A percentile compares a stretch with the other conserved stretches of the same genome.
phyloP scores from a whole-genome alignment of 371 early-diverging fungal genomes.

The Vairimorpha necatrix region DNA sequence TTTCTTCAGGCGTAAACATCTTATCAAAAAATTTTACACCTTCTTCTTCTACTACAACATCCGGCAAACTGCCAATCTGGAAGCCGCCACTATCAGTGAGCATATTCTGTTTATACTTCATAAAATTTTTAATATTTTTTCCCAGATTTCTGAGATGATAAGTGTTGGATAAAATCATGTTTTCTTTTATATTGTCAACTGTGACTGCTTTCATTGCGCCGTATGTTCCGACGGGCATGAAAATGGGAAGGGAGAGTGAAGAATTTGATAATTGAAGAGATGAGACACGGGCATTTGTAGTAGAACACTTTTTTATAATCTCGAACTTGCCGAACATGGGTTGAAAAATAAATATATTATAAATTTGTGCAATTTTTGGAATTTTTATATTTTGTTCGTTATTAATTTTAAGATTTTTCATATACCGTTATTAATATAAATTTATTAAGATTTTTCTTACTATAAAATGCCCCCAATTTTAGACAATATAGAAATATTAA shows the following conservation, averaged over 20 bases:
- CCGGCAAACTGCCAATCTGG: slow-evolving; percentile 81
- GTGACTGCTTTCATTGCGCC: slow-evolving; percentile 82
- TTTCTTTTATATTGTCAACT: slow-evolving; percentile 72
- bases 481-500: no score
- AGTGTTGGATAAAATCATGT: slow-evolving; percentile 82
- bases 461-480: no score
- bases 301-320: slow-evolving; percentile 68
- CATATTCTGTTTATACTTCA: slow-evolving; percentile 75
- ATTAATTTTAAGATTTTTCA: no score
- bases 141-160: slow-evolving; percentile 64
- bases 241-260: slow-evolving; percentile 77
- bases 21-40: slow-evolving; percentile 66
- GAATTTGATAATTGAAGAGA: slow-evolving; percentile 74
- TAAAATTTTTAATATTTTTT: slow-evolving; percentile 73
- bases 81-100: slow-evolving; percentile 87
- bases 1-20: slow-evolving; percentile 86
- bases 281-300: slow-evolving; percentile 78
- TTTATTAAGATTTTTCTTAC: no score
- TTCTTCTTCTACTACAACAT: slow-evolving; percentile 78
- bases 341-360: neutral
- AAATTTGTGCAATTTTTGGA: no score
- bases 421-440: no score
- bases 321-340: slow-evolving; percentile 42
- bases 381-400: no score
- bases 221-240: slow-evolving; percentile 95